Evolutionary conservation across 2,329 filamentous ascomycete species (phyloP).

Genomic region (Penicillium capsulatum): DNA sequence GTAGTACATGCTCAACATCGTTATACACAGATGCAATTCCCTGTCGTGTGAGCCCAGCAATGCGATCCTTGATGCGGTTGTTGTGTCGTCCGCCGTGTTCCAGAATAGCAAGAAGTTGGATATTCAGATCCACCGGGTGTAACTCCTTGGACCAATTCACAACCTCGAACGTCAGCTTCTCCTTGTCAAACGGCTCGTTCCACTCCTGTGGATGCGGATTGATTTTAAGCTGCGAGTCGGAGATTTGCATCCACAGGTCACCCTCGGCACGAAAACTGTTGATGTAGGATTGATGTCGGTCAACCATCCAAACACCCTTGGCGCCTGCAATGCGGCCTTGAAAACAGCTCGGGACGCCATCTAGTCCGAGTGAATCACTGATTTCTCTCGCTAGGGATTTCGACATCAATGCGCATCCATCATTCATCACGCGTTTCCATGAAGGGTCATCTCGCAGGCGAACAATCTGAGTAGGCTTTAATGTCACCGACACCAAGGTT

Average conservation of each 20-base stretch:
- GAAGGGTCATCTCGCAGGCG: constrained; percentile 27
- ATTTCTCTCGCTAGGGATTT: constrained; percentile 47
- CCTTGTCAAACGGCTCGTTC: constrained; percentile 34
- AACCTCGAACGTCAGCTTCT: constrained; percentile 56
- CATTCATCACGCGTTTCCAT: constrained; percentile 42
- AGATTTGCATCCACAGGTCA: constrained; percentile 54
- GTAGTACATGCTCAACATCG: constrained; percentile 37
- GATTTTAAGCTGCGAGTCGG: constrained; percentile 57
- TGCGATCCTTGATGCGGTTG: constrained; percentile 35
- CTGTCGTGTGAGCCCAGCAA: constrained; percentile 43
- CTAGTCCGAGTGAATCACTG: constrained; percentile 42
- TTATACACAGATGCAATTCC: constrained; percentile 35
- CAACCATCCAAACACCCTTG: constrained; percentile 60
- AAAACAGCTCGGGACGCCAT: constrained; percentile 47
- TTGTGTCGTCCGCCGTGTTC: constrained; percentile 43
- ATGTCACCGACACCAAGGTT: constrained; percentile 37
- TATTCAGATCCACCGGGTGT: constrained; percentile 47
- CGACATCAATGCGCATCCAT: constrained; percentile 55
- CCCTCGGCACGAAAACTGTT: constrained; percentile 14
- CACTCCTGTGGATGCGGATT: constrained; percentile 38
- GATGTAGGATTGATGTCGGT: constrained; percentile 33
- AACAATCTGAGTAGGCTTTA: constrained; percentile 38
- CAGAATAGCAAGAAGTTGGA: constrained; percentile 54
- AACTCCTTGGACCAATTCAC: constrained; percentile 46
- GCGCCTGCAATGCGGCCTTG: constrained; percentile 58